Evolutionary conservation across 305 asterid genomes (phyloP), one percentile per base, ranked within the genome.

Genomic region (Striga hermonthica): DNA sequence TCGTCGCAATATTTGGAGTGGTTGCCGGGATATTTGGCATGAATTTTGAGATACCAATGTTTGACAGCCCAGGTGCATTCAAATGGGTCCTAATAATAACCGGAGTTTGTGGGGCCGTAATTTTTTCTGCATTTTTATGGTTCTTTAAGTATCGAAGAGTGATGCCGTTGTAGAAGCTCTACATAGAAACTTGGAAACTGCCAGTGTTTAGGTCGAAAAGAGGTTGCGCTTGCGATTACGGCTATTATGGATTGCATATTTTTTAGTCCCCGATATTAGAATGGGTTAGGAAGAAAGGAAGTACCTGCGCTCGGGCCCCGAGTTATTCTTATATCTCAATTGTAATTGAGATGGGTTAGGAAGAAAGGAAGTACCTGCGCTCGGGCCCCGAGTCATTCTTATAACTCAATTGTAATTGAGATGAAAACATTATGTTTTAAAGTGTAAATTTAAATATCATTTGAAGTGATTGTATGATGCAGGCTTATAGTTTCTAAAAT

Each of bases 1-100:
- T 90, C 37, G 96, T 93, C 10, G 93, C 97, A 14, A 88, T 90
- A 70, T 90, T 83, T 67, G 99, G 97, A 12, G 95, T 93, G 71
- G 99, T 93, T 10, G 96, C 97, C 4, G 99, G 99, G 41, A 79
- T 88, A 55, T 93, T 93, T 72, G 97, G 99, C 53, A 93, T 93
- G 99, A 90, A 93, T 64, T 85, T 90, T 63, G 73, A 35, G 37
- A 62, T 90, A 64, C 68, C 90, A 4, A 56, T 90, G 79, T 88
- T 90, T 66, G 71, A 85, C 9, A 22, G 79, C 41, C 86, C 85
- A 0, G 55, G 64, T 12, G 97, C 97, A 16, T 93, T 93, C 84
- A 85, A 86, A 70, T 93, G 97, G 96, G 96, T 90, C 49, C 76
- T 93, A 31, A 65, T 85, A 4, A 85, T 88, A 78, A 90, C 97